Percentiles rank a stretch among this genome's conserved stretches.
These are phyloP conservation scores for Arabidopsis suecica DNA, from an alignment of 345 rosid genomes.

Conservation along the genomic window DNA sequence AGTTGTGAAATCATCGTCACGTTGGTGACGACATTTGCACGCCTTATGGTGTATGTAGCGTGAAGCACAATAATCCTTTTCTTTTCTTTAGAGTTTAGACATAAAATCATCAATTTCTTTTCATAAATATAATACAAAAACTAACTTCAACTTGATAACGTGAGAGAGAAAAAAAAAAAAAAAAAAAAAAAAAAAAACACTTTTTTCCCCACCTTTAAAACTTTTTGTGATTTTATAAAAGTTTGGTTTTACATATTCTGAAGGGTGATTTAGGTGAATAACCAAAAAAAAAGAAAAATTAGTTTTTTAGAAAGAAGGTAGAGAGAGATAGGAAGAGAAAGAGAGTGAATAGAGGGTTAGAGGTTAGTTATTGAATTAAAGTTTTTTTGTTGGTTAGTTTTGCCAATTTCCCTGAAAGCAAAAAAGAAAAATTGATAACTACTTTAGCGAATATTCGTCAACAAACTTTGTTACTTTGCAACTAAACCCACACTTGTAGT, in stretches of 20 bases:
- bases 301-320: no score
- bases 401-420: no score
- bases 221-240: background rate
- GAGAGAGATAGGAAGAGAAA: no score
- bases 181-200: background rate
- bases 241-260: slow-evolving; percentile 21
- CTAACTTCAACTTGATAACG: background rate
- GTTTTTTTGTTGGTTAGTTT: no score
- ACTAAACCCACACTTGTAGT: slow-evolving; percentile 7
- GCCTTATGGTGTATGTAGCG: background rate
- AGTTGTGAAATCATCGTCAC: slow-evolving; percentile 25
- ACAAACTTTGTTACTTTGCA: slow-evolving; percentile 18
- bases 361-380: no score
- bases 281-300: no score
- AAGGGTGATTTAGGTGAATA: no score
- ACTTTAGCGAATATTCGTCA: slow-evolving; percentile 10
- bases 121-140: background rate
- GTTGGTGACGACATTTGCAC: slow-evolving; percentile 29
- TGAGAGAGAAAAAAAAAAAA: background rate
- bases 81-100: background rate
- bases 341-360: no score
- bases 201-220: background rate
- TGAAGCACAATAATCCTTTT: slow-evolving; percentile 20
- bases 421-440: background rate
- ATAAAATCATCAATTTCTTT: background rate